Evolutionary conservation across 495 filamentous ascomycete species (phyloP).

Genomic region (Aspergillus coremiiformis): DNA sequence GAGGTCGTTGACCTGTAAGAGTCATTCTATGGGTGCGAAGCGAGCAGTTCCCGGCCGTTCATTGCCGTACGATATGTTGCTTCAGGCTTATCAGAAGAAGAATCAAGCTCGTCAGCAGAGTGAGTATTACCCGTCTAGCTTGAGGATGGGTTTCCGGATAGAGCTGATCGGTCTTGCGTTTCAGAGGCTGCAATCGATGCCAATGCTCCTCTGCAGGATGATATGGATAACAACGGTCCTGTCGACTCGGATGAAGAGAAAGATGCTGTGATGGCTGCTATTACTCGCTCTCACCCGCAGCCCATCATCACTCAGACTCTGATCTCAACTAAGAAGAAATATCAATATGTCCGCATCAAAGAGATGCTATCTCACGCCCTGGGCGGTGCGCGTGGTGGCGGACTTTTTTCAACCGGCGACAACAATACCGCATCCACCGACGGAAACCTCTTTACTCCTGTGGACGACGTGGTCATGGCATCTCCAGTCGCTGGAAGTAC

Average conservation of each 20-base stretch:
- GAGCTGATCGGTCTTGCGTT: slow-evolving; percentile 7
- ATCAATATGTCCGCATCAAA: slow-evolving; percentile 77
- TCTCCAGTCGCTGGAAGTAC: slow-evolving; percentile 17
- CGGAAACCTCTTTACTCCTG: slow-evolving; percentile 28
- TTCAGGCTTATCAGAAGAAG: slow-evolving; percentile 95
- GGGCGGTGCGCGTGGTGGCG: slow-evolving; percentile 38
- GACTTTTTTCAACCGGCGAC: slow-evolving; percentile 39
- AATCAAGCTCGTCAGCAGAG: slow-evolving; percentile 97
- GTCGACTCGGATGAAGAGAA: slow-evolving; percentile 93
- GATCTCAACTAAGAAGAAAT: slow-evolving; percentile 61
- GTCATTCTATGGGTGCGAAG: slow-evolving; percentile 94
- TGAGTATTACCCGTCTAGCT: slow-evolving; percentile 32
- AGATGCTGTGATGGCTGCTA: slow-evolving; percentile 75
- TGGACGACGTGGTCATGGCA: slow-evolving; percentile 20
- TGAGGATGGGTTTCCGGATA: slow-evolving; percentile 3
- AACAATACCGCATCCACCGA: slow-evolving; percentile 22
- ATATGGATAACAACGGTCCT: slow-evolving; percentile 62
- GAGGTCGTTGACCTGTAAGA: slow-evolving; percentile 90
- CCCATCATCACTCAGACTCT: slow-evolving; percentile 62
- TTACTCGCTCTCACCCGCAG: slow-evolving; percentile 65
- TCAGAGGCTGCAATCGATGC: slow-evolving; percentile 87
- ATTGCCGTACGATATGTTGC: slow-evolving; percentile 88
- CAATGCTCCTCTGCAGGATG: slow-evolving; percentile 84
- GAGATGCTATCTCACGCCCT: slow-evolving; percentile 80
- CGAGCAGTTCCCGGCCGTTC: slow-evolving; percentile 82